A percentile compares a stretch with the other conserved stretches of the same genome.
These are phyloP conservation scores for Hemisphaericaspora nanyangensis DNA, from an alignment of 805 yeast genomes.

Conservation along the genomic window DNA sequence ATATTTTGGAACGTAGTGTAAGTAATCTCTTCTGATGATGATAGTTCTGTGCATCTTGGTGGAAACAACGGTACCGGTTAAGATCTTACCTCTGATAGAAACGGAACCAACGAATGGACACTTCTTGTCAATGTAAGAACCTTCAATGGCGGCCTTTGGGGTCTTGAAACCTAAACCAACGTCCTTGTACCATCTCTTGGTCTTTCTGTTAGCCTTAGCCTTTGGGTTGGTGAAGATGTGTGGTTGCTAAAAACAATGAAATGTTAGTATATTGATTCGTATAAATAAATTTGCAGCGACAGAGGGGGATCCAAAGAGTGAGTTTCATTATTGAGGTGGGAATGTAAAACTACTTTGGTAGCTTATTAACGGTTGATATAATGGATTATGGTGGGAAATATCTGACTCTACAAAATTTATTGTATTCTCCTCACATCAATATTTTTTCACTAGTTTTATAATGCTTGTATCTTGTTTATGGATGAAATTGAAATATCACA, in stretches of 20 bases:
- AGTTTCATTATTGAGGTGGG: too few relatives aligned
- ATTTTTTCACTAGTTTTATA: too few relatives aligned
- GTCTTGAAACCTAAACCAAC: slow-evolving; percentile 99
- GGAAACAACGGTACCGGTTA: slow-evolving; percentile 99
- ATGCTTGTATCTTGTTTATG: too few relatives aligned
- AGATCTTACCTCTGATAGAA: slow-evolving; percentile 99
- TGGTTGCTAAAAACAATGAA: slow-evolving; percentile 89
- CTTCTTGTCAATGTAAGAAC: slow-evolving; percentile 99
- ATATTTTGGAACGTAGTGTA: slow-evolving; percentile 99
- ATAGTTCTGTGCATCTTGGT: slow-evolving; percentile 99
- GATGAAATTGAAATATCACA: too few relatives aligned
- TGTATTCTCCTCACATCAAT: too few relatives aligned
- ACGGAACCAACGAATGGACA: slow-evolving; percentile 98
- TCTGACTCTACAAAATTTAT: too few relatives aligned
- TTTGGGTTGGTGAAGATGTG: slow-evolving; percentile 99
- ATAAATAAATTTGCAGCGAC: neutral
- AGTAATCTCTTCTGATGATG: slow-evolving; percentile 99
- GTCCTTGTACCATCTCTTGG: slow-evolving; percentile 99
- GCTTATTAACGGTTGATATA: too few relatives aligned
- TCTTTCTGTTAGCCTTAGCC: slow-evolving; percentile 96
- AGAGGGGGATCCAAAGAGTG: neutral
- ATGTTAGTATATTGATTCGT: slow-evolving; percentile 14
- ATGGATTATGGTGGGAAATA: too few relatives aligned
- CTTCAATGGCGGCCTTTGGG: slow-evolving; percentile 97
- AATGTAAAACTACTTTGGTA: too few relatives aligned